Evolutionary conservation across 2,329 filamentous ascomycete species (phyloP).

Genomic region (Pseudogymnoascus sp.): DNA sequence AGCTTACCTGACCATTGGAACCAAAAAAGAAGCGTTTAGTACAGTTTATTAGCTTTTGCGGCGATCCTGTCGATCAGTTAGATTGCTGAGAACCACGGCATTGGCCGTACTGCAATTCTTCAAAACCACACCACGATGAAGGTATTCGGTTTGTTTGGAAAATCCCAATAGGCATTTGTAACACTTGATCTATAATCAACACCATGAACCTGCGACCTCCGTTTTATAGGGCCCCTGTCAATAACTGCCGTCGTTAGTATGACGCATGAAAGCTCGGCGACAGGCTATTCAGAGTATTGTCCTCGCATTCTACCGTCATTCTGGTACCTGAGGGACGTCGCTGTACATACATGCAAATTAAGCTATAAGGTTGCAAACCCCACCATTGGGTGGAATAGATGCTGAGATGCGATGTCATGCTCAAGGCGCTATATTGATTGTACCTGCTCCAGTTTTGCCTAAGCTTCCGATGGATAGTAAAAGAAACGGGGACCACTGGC

Average conservation of each 20-base stretch:
- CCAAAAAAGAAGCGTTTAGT: background rate
- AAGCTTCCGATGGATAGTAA: background rate
- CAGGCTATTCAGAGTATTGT: background rate
- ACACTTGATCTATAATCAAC: background rate
- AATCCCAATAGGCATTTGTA: background rate
- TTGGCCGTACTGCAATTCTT: background rate
- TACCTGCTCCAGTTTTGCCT: background rate
- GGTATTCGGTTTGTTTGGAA: background rate
- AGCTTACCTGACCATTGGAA: background rate
- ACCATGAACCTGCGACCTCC: background rate
- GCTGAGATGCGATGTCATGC: background rate
- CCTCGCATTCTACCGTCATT: background rate
- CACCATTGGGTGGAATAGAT: background rate
- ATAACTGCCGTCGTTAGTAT: background rate
- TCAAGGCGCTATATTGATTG: background rate
- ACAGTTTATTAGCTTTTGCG: background rate
- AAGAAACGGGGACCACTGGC: background rate
- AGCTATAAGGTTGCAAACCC: background rate
- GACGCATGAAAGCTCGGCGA: background rate
- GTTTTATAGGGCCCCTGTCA: constrained; percentile 3
- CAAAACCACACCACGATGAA: background rate
- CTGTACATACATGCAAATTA: background rate
- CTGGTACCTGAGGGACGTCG: background rate
- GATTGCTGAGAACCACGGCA: background rate
- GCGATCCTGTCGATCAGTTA: background rate